These are phyloP conservation scores for Chrysopogon serrulatus DNA, from an alignment of 176 grass and related monocot species.

Conservation along the genomic window DNA sequence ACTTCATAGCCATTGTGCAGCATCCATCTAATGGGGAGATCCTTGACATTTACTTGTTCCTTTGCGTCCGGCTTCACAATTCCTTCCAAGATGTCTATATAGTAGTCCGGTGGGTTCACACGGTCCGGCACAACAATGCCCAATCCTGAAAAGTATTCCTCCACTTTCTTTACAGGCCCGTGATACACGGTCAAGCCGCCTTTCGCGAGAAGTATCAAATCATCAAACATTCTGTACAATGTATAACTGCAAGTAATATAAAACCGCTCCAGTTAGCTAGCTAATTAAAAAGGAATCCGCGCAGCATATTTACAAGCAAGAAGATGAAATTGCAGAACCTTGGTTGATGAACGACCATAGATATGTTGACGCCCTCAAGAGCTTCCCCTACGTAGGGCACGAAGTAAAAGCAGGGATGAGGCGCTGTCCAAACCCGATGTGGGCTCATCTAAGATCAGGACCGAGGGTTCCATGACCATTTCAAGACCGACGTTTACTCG, in stretches of 20 bases:
- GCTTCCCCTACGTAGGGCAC: slow-evolving; percentile 80
- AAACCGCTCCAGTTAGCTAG: neutral
- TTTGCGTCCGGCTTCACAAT: slow-evolving; percentile 63
- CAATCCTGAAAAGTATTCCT: slow-evolving; percentile 67
- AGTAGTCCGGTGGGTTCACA: slow-evolving; percentile 88
- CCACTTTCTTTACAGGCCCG: slow-evolving; percentile 79
- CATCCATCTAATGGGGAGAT: slow-evolving; percentile 85
- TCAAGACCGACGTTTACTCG: slow-evolving; percentile 91
- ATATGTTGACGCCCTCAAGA: slow-evolving; percentile 89
- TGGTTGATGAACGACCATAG: slow-evolving; percentile 93
- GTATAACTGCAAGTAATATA: slow-evolving; percentile 56
- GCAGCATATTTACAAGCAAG: neutral
- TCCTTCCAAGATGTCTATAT: slow-evolving; percentile 87
- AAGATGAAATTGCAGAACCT: slow-evolving; percentile 49
- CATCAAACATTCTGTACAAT: slow-evolving; percentile 80
- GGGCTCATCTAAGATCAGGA: slow-evolving; percentile 85
- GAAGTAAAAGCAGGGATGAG: slow-evolving; percentile 74
- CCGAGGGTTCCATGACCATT: slow-evolving; percentile 94
- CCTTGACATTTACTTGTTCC: slow-evolving; percentile 45
- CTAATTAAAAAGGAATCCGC: neutral
- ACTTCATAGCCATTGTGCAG: slow-evolving; percentile 78
- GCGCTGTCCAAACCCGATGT: slow-evolving; percentile 92
- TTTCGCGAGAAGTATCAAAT: slow-evolving; percentile 87
- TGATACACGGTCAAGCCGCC: slow-evolving; percentile 76
- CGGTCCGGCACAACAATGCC: slow-evolving; percentile 78